A percentile compares a stretch with the other conserved stretches of the same genome.
phyloP scores from a whole-genome alignment of 257 asterid species.

The Fraxinus pennsylvanica region DNA sequence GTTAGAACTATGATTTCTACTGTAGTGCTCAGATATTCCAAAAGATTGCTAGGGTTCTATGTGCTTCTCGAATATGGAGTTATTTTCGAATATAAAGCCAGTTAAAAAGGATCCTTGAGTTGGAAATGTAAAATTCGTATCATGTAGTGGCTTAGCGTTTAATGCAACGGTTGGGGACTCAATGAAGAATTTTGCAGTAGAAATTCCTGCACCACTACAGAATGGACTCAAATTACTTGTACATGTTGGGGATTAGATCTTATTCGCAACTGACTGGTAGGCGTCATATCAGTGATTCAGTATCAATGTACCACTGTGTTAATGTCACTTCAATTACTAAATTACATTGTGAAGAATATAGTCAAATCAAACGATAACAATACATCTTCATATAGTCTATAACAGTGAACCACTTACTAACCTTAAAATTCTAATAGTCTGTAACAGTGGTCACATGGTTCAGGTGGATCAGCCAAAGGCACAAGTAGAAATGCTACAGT shows the following conservation, averaged over 20 bases:
- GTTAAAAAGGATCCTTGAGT: slow-evolving; percentile 41
- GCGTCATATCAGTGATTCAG: background rate
- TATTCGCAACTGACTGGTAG: slow-evolving; percentile 65
- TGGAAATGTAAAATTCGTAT: slow-evolving; percentile 31
- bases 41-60: slow-evolving; percentile 34
- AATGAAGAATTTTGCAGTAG: slow-evolving; percentile 45
- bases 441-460: slow-evolving; percentile 60
- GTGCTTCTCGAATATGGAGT: slow-evolving; percentile 42
- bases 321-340: background rate
- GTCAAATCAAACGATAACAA: no score
- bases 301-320: background rate
- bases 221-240: slow-evolving; percentile 46
- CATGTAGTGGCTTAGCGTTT: slow-evolving; percentile 43
- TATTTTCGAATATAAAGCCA: slow-evolving; percentile 26
- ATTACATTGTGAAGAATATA: background rate
- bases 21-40: slow-evolving; percentile 31
- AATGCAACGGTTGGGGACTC: slow-evolving; percentile 40
- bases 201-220: slow-evolving; percentile 45
- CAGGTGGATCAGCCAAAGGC: slow-evolving; percentile 66
- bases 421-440: slow-evolving; percentile 33
- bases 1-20: background rate
- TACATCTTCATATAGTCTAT: slow-evolving; percentile 7
- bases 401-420: slow-evolving; percentile 48
- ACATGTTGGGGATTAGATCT: slow-evolving; percentile 67
- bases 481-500: slow-evolving; percentile 50